A percentile compares a stretch with the other conserved stretches of the same genome.
phyloP scores from a whole-genome alignment of 768 basidiomycete species.

The Trametes cinnabarina region DNA sequence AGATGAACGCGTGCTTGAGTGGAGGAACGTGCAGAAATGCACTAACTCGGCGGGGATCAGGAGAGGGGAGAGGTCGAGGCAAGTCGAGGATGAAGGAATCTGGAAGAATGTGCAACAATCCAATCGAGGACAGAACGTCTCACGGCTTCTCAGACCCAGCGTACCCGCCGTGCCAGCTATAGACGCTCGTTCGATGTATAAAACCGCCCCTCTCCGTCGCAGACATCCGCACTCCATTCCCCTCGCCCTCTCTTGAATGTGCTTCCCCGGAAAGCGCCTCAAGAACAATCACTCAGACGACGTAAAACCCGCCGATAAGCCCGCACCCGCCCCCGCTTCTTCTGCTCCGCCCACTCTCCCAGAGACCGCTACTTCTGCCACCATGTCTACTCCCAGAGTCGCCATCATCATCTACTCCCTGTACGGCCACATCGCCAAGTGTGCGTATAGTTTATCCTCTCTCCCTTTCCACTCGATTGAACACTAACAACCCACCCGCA shows the following conservation, averaged over 20 bases:
- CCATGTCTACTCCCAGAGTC: conserved; percentile 44
- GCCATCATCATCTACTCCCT: conserved; percentile 75
- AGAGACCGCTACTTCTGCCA: not conserved
- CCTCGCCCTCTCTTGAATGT: conserved; percentile 15
- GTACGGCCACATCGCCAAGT: conserved; percentile 70
- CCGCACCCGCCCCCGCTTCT: conserved; percentile 5
- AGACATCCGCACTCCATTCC: not conserved
- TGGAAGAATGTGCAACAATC: conserved; percentile 3
- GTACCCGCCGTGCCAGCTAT: not conserved
- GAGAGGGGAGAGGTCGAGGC: not conserved
- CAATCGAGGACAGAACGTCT: conserved; percentile 18
- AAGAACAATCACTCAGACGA: conserved; percentile 22
- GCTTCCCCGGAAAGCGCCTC: conserved; percentile 23
- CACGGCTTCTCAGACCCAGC: conserved; percentile 8
- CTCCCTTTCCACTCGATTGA: not conserved
- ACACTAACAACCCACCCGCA: conserved; percentile 1
- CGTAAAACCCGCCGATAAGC: conserved; percentile 3
- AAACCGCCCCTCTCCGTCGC: not conserved
- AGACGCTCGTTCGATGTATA: conserved; percentile 15
- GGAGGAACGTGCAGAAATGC: not conserved
- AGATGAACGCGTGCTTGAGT: not conserved
- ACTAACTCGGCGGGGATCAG: not conserved
- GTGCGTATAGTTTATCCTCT: conserved; percentile 39
- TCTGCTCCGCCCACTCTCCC: conserved; percentile 7
- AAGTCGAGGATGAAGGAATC: conserved; percentile 1